Conservation (phyloP, 176 grass and related monocot genomes). For the Eleusine indica region DNA sequence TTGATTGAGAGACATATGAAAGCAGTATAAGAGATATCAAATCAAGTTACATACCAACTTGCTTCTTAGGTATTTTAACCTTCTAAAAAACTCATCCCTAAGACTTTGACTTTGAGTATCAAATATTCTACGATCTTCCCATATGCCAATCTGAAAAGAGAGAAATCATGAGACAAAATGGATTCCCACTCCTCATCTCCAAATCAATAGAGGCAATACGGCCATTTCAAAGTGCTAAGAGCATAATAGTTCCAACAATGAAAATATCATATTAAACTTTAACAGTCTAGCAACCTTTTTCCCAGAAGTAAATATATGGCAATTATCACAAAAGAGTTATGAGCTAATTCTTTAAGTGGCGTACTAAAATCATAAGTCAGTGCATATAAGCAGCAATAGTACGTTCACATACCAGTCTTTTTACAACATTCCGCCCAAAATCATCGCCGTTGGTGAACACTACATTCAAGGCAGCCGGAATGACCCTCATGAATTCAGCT, state of each 20-base stretch:
- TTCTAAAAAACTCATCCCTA: slow-evolving; percentile 80
- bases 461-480: slow-evolving; percentile 75
- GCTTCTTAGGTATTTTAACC: slow-evolving; percentile 58
- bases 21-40: slow-evolving; percentile 17
- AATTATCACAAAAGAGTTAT: not conserved
- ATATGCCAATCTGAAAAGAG: slow-evolving; percentile 76
- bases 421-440: slow-evolving; percentile 60
- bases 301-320: slow-evolving; percentile 5
- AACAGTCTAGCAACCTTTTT: not conserved
- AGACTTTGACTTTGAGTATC: slow-evolving; percentile 78
- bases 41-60: slow-evolving; percentile 64
- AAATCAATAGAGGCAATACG: not conserved
- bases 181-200: not conserved
- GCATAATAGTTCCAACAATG: slow-evolving; percentile 27
- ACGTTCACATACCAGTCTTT: slow-evolving; percentile 76
- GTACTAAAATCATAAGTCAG: not conserved
- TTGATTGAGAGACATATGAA: not conserved
- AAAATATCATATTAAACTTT: not conserved
- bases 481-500: slow-evolving; percentile 85
- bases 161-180: slow-evolving; percentile 26
- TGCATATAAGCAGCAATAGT: slow-evolving; percentile 15
- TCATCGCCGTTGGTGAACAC: slow-evolving; percentile 64
- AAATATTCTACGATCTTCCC: slow-evolving; percentile 94
- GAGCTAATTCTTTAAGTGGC: slow-evolving; percentile 16
- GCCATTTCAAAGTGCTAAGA: not conserved